Evolutionary conservation across 1,284 basidiomycete genomes (phyloP).

Genomic region (Tylopilus orsonianus): DNA sequence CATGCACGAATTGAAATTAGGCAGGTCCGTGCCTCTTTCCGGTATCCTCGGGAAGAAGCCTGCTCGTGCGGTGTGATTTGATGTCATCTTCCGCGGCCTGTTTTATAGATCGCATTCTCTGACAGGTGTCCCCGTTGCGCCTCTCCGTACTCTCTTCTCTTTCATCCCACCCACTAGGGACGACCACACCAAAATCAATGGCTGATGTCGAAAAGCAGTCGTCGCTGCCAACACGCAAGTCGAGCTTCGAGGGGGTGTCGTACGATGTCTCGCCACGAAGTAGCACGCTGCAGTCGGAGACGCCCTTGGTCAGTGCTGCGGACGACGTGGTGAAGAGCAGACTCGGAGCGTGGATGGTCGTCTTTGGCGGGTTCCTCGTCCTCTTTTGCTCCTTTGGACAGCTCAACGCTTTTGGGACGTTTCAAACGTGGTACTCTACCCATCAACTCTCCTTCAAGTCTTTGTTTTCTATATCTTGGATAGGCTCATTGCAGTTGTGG

Average conservation of each 20-base stretch:
- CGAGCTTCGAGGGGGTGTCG: constrained; percentile 26
- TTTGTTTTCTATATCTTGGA: constrained; percentile 46
- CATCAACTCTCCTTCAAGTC: constrained; percentile 37
- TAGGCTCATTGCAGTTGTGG: constrained; percentile 48
- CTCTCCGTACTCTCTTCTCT: constrained; percentile 14
- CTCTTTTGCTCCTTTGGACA: constrained; percentile 38
- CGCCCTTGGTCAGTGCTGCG: constrained; percentile 14
- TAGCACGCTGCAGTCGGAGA: constrained; percentile 28
- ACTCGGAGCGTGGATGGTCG: constrained; percentile 28
- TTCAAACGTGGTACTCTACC: constrained; percentile 44
- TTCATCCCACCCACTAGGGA: constrained; percentile 6
- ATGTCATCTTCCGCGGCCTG: constrained; percentile 11
- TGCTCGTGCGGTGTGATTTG: constrained; percentile 27
- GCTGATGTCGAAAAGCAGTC: constrained; percentile 31
- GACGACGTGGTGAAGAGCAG: constrained; percentile 7
- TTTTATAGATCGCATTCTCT: constrained; percentile 30
- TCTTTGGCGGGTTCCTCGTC: constrained; percentile 34
- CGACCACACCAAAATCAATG: constrained; percentile 25
- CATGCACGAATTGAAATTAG: constrained; percentile 13
- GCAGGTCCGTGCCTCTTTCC: constrained; percentile 22
- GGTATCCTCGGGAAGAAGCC: constrained; percentile 27
- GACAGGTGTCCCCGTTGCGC: constrained; percentile 6
- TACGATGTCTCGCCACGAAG: constrained; percentile 21
- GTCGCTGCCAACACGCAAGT: constrained; percentile 17
- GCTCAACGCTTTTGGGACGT: constrained; percentile 35